These are phyloP conservation scores for Quercus tomentella DNA, from an alignment of 331 rosid species.

Conservation along the genomic window DNA sequence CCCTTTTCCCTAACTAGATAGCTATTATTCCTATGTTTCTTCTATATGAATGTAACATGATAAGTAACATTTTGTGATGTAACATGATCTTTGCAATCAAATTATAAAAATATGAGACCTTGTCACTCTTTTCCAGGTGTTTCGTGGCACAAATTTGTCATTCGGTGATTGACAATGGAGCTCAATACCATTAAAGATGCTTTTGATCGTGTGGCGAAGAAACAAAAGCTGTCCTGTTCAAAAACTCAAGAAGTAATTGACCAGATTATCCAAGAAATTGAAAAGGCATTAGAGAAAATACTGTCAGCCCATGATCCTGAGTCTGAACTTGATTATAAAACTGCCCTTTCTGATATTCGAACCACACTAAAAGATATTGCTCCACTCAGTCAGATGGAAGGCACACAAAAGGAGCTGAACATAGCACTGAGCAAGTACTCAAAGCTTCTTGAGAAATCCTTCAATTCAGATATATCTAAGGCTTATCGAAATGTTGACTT, in stretches of 20 bases:
- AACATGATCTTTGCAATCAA: neutral
- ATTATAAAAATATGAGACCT: neutral
- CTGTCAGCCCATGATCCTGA: conserved; percentile 38
- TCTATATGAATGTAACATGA: neutral
- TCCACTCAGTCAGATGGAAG: conserved; percentile 60
- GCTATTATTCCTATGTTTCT: neutral
- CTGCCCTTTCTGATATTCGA: conserved; percentile 54
- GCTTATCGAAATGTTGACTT: conserved; percentile 70
- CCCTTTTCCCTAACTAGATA: neutral
- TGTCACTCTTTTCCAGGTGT: conserved; percentile 32
- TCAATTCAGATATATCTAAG: conserved; percentile 86
- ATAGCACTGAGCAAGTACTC: conserved; percentile 70
- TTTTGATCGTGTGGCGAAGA: conserved; percentile 85
- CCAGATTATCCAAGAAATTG: conserved; percentile 49
- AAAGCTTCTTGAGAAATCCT: conserved; percentile 73
- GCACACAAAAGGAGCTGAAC: conserved; percentile 77
- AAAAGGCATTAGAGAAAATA: conserved; percentile 44
- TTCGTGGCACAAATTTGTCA: conserved; percentile 2
- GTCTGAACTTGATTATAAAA: conserved; percentile 31
- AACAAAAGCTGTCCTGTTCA: conserved; percentile 78
- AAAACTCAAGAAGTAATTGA: conserved; percentile 75
- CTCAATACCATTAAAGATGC: conserved; percentile 75
- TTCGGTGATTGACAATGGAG: conserved; percentile 48
- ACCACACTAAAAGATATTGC: conserved; percentile 49
- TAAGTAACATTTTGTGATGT: neutral